Evolutionary conservation across 2,329 filamentous ascomycete genomes (phyloP), one percentile per base, ranked within the genome.

Genomic region (Apiospora malaysiana): DNA sequence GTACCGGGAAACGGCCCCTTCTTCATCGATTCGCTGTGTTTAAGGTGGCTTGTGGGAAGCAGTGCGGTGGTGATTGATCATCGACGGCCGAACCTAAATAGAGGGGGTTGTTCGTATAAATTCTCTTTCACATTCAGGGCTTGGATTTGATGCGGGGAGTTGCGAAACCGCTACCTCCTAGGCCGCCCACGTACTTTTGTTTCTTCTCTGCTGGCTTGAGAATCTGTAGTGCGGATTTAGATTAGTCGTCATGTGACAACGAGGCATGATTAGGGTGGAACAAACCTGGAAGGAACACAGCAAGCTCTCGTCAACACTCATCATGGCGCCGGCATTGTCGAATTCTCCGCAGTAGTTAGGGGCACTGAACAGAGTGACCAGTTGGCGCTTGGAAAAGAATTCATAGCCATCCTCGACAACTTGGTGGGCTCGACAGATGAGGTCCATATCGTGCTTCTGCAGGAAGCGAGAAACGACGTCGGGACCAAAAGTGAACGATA

Each of bases 141-240:
- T 91, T 90, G 81, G 81, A 81, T 83, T 89, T 87, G 84, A 91
- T 93, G 86, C 88, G 87, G 83, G 90, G 89, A 87, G 90, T 87
- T 88, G 90, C 91, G 84, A 89, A 86, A 86, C 87, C 89, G 86
- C 89, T 87, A 85, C 88, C 88, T 85, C 89, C 91, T 84, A 92
- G 88, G 86, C 89, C 88, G 86, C 87, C 88, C 82, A 97, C 95
- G 88, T 97, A 98, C 95, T 98, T 98, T 94, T 98, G 95, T 92
- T 99, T 99, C 92, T 99, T 99, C 90, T 99, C 96, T 84, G 96
- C 96, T 81, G 96, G 96, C 88, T 98, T 99, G 87, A 99, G 89
- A 82, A 99, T 98, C 94, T 97, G 77, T 40, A 69, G 32, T 27
- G 14, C 42, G 18, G 46, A 9, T 21, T 70, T 46, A 45, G 70